phyloP scores from a whole-genome alignment of 257 asterid genomes.

The Linaria vulgaris region DNA sequence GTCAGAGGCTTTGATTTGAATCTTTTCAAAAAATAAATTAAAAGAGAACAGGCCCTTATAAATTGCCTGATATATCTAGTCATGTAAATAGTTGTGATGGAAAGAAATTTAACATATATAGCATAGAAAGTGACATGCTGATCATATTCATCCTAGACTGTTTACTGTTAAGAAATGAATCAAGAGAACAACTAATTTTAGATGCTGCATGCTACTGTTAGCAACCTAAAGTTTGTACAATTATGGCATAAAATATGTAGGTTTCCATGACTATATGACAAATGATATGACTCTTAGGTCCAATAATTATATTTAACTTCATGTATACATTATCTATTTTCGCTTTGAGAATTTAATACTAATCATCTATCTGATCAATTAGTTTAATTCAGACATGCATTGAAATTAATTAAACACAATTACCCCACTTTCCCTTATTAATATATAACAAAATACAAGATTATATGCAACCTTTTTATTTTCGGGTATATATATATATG shows the following conservation, averaged over 20 bases:
- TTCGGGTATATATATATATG: no score
- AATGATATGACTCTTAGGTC: background rate
- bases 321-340: background rate
- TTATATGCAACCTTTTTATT: background rate
- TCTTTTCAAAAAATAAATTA: background rate
- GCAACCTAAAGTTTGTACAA: background rate
- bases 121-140: slow-evolving; percentile 13
- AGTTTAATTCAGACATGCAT: background rate
- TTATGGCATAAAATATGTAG: background rate
- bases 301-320: background rate
- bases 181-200: no score
- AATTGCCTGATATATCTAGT: slow-evolving; percentile 30
- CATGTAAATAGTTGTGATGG: slow-evolving; percentile 27
- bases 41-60: slow-evolving; percentile 17
- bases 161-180: slow-evolving; percentile 3
- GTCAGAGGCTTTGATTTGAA: background rate
- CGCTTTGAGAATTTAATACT: background rate
- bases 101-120: slow-evolving; percentile 19
- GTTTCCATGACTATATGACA: background rate
- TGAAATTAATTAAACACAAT: background rate
- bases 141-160: slow-evolving; percentile 13
- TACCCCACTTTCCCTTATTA: background rate
- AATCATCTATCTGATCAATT: background rate
- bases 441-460: background rate
- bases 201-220: background rate